Conservation (phyloP, 2,329 filamentous ascomycete species). For the Pyricularia pennisetigena region DNA sequence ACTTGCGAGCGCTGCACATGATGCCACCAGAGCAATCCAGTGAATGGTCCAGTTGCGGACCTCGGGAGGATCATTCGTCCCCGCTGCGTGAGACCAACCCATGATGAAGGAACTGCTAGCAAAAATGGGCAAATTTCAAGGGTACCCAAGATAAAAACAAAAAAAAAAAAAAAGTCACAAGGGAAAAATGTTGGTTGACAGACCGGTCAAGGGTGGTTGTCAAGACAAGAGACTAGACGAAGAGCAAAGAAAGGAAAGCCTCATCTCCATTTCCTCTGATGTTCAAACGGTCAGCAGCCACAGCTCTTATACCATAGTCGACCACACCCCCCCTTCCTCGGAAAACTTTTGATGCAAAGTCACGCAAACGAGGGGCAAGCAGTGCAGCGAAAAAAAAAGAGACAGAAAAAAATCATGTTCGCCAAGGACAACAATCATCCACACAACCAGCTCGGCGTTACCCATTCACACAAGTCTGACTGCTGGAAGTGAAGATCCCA, state of each 20-base stretch:
- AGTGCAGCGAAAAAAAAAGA: background rate
- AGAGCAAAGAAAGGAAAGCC: background rate
- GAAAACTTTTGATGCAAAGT: background rate
- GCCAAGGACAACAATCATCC: background rate
- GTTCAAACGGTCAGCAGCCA: background rate
- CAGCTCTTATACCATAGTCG: background rate
- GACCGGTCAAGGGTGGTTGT: background rate
- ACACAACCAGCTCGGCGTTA: background rate
- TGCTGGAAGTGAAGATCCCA: background rate
- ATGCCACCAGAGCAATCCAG: conserved; percentile 4
- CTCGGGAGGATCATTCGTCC: background rate
- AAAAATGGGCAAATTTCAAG: background rate
- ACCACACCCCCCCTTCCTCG: background rate
- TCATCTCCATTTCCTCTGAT: background rate
- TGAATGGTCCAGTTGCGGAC: conserved; percentile 5
- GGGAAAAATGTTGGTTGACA: background rate
- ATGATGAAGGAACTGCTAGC: background rate
- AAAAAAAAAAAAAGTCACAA: background rate
- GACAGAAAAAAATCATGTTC: background rate
- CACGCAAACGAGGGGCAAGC: background rate
- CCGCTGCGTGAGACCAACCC: conserved; percentile 1
- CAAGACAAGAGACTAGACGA: background rate
- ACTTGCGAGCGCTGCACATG: conserved; percentile 2
- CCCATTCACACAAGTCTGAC: background rate
- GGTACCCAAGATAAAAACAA: background rate